Evolutionary conservation across 441 rosid species (phyloP).

Genomic region (Cnidoscolus chayamansa): DNA sequence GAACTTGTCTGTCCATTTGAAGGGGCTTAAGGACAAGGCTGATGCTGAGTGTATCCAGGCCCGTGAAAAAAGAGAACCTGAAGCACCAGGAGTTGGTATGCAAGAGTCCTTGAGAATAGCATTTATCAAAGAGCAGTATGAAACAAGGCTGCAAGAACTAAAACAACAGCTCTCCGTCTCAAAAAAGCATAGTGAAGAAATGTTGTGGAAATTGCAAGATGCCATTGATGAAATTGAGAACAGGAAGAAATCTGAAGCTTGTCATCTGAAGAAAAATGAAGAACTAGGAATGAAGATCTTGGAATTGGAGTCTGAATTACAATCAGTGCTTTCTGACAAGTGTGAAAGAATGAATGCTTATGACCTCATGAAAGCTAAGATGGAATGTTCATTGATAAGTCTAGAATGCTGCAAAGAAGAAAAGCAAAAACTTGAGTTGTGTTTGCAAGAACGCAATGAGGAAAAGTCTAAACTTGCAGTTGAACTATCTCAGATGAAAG

Average conservation of each 20-base stretch:
- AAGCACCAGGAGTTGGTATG: conserved; percentile 53
- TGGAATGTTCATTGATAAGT: conserved; percentile 91
- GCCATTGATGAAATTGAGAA: conserved; percentile 79
- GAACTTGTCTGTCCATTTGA: conserved; percentile 75
- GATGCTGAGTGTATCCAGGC: conserved; percentile 61
- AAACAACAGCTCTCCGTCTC: conserved; percentile 80
- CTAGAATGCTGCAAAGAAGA: conserved; percentile 99
- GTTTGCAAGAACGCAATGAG: conserved; percentile 55
- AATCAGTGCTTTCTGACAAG: conserved; percentile 52
- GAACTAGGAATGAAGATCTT: conserved; percentile 65
- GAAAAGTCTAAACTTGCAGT: conserved; percentile 52
- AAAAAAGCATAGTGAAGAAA: conserved; percentile 86
- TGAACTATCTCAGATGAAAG: conserved; percentile 56
- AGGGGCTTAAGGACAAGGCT: conserved; percentile 88
- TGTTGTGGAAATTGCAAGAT: conserved; percentile 90
- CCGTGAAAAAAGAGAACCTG: conserved; percentile 55
- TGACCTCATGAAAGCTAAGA: conserved; percentile 88
- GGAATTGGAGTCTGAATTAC: conserved; percentile 76
- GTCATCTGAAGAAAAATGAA: conserved; percentile 75
- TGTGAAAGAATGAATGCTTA: conserved; percentile 74
- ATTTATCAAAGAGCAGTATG: conserved; percentile 94
- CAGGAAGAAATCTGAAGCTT: conserved; percentile 73
- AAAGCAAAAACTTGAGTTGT: conserved; percentile 73
- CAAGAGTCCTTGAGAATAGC: conserved; percentile 96
- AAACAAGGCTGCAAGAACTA: conserved; percentile 76